These are phyloP conservation scores for Colletotrichum simmondsii DNA, from an alignment of 2,329 filamentous ascomycete genomes.

Conservation along the genomic window DNA sequence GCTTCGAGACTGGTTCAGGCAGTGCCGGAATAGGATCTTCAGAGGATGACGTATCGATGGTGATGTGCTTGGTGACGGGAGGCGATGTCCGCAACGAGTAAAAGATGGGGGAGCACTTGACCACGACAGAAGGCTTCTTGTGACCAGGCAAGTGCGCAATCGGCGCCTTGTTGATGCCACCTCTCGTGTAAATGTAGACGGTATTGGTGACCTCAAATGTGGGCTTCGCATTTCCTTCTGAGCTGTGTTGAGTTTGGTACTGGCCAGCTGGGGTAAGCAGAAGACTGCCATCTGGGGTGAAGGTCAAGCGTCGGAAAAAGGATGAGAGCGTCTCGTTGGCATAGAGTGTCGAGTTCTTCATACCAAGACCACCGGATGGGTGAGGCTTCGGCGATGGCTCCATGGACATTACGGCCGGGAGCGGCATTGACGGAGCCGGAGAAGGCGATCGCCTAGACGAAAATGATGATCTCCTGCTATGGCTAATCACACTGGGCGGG, in stretches of 20 bases:
- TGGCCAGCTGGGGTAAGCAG: slow-evolving; percentile 95
- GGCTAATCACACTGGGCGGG: slow-evolving; percentile 81
- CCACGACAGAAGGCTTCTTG: slow-evolving; percentile 97
- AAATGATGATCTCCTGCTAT: slow-evolving; percentile 80
- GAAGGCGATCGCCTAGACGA: slow-evolving; percentile 89
- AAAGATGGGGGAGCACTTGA: slow-evolving; percentile 91
- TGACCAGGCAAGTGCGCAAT: slow-evolving; percentile 95
- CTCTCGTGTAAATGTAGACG: slow-evolving; percentile 97
- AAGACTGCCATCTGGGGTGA: slow-evolving; percentile 94
- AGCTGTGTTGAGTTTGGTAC: slow-evolving; percentile 83
- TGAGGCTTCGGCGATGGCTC: slow-evolving; percentile 87
- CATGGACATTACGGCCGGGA: slow-evolving; percentile 95
- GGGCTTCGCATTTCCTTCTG: slow-evolving; percentile 74
- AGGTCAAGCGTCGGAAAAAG: slow-evolving; percentile 93
- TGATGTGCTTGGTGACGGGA: slow-evolving; percentile 85
- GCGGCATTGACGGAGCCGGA: slow-evolving; percentile 90
- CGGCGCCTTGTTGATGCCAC: slow-evolving; percentile 95
- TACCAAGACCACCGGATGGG: slow-evolving; percentile 67
- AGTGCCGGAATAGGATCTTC: slow-evolving; percentile 87
- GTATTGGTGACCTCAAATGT: slow-evolving; percentile 93
- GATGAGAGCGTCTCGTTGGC: slow-evolving; percentile 97
- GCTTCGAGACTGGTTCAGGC: slow-evolving; percentile 81
- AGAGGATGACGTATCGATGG: slow-evolving; percentile 89
- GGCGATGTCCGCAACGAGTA: slow-evolving; percentile 81
- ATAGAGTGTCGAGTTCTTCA: slow-evolving; percentile 90